A percentile compares a stretch with the other conserved stretches of the same genome.
These are phyloP conservation scores for Begonia masoniana DNA, from an alignment of 306 rosid species.

Conservation along the genomic window DNA sequence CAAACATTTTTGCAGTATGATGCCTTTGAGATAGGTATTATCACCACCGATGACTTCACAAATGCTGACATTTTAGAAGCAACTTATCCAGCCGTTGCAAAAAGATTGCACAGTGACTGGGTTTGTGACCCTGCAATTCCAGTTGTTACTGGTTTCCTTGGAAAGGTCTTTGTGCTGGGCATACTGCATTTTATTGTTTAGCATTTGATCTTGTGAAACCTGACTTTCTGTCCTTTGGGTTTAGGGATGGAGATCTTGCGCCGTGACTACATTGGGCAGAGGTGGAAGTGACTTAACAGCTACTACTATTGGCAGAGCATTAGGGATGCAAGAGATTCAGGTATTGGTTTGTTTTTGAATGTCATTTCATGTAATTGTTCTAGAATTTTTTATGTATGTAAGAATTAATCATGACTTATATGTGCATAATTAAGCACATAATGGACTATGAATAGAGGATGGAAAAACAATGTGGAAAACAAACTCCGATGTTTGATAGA, in stretches of 20 bases:
- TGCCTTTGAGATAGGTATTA: slow-evolving; percentile 85
- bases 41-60: slow-evolving; percentile 94
- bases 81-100: slow-evolving; percentile 89
- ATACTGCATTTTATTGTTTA: slow-evolving; percentile 1
- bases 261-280: slow-evolving; percentile 89
- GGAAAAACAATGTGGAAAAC: too few relatives aligned
- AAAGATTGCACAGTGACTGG: slow-evolving; percentile 79
- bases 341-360: slow-evolving; percentile 14
- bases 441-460: too few relatives aligned
- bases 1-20: slow-evolving; percentile 55
- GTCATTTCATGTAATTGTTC: too few relatives aligned
- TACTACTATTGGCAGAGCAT: slow-evolving; percentile 85
- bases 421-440: too few relatives aligned
- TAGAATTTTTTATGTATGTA: too few relatives aligned
- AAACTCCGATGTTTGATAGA: too few relatives aligned
- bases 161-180: slow-evolving; percentile 48
- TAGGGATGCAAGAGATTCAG: slow-evolving; percentile 91
- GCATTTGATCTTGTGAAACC: neutral
- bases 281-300: slow-evolving; percentile 99
- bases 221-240: slow-evolving; percentile 10
- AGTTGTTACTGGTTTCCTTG: slow-evolving; percentile 88
- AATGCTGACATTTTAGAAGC: slow-evolving; percentile 97
- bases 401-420: too few relatives aligned
- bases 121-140: slow-evolving; percentile 79
- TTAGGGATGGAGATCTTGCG: slow-evolving; percentile 89